Evolutionary conservation across 768 basidiomycete genomes (phyloP), one percentile per base, ranked within the genome.

Genomic region (Amanita fuliginea): DNA sequence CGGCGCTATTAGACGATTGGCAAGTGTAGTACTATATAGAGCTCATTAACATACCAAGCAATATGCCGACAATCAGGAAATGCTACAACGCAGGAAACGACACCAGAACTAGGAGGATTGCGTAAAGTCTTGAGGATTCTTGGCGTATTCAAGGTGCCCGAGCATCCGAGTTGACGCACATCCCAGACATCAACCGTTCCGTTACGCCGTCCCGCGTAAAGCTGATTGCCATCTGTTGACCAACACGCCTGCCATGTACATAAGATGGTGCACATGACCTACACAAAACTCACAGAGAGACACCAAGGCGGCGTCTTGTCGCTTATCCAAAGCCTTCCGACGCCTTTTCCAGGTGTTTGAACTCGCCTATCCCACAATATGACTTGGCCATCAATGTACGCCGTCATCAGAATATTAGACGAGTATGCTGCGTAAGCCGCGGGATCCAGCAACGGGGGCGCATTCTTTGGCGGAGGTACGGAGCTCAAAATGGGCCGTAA

Each of bases 271-370:
- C 34, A 48, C 9, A 28, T 36, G 46, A 18, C 26, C 39, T 51
- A 47, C 41, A 70, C 28, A 28, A 28, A 9, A 28, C 80, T 60
- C 64, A 97, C 95, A 54, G 93, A 93, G 59, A 95, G 77, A 65
- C 92, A 96, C 92, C 93, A 97, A 9, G 90, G 91, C 26, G 91
- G 91, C 18, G 88, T 90, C 66, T 88, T 92, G 55, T 94, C 93
- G 58, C 82, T 84, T 73, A 90, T 81, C 78, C 85, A 86, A 47
- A 97, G 67, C 55, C 91, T 71, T 26, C 91, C 92, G 1, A 92
- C 86, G 5, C 91, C 87, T 35, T 63, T 69, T 24, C 83, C 80
- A 34, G 75, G 66, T 6, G 72, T 71, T 47, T 81, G 70, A 30
- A 77, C 78, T 54, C 95, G 71, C 59, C 83, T 76, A 62, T 99